Percentiles rank a stretch among this genome's conserved stretches.
phyloP scores from a whole-genome alignment of 164 flowering plant species.

The Vitis labrusca region DNA sequence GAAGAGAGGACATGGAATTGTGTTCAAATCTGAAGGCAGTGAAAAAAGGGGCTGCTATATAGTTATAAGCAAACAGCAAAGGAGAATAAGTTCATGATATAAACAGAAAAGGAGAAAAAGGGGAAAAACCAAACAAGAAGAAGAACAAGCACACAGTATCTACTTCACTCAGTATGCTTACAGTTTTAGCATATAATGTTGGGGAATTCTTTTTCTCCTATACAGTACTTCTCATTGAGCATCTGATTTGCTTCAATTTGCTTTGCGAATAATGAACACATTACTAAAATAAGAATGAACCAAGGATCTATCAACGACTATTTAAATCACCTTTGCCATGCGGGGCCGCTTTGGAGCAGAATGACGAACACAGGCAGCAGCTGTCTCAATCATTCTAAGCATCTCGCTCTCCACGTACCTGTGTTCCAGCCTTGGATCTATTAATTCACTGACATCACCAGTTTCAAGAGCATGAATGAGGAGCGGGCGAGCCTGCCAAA shows the following conservation, averaged over 20 bases:
- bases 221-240: no score
- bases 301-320: background rate
- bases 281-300: background rate
- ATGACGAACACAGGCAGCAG: constrained; percentile 74
- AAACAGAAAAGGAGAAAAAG: no score
- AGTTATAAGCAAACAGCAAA: no score
- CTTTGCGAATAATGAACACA: background rate
- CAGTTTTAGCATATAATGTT: no score
- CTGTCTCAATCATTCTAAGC: constrained; percentile 64
- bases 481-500: constrained; percentile 66
- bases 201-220: no score
- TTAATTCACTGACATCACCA: constrained; percentile 44
- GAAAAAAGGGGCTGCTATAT: no score
- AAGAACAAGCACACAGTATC: no score
- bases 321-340: constrained; percentile 52
- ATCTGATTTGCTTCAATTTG: no score
- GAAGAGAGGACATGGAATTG: background rate
- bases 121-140: no score
- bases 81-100: no score
- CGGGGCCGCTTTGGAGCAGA: constrained; percentile 69
- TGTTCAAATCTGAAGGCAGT: background rate
- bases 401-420: constrained; percentile 54
- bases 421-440: constrained; percentile 57
- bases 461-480: constrained; percentile 50
- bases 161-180: no score